These are phyloP conservation scores for Tardiomyces depauwii DNA, from an alignment of 1,139 yeast species.

Conservation along the genomic window DNA sequence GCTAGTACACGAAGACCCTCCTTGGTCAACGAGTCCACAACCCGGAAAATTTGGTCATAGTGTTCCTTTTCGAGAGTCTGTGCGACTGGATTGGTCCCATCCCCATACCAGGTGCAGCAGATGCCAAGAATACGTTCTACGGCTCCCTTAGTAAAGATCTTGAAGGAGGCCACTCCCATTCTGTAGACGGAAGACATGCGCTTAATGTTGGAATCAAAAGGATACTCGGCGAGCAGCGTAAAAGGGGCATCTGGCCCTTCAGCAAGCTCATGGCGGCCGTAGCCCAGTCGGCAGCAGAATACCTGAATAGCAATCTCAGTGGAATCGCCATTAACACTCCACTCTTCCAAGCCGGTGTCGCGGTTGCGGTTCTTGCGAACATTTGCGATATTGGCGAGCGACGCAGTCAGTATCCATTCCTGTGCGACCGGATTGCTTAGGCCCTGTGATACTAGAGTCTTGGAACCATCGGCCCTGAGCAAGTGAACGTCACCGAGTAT, in stretches of 20 bases:
- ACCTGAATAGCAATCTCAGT: slow-evolving; percentile 79
- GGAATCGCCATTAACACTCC: slow-evolving; percentile 84
- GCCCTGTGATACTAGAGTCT: slow-evolving; percentile 7
- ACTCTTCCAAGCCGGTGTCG: slow-evolving; percentile 24
- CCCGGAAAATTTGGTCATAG: slow-evolving; percentile 44
- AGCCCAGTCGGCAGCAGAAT: slow-evolving; percentile 46
- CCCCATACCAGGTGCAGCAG: slow-evolving; percentile 46
- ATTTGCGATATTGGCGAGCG: slow-evolving; percentile 64
- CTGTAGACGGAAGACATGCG: slow-evolving; percentile 58
- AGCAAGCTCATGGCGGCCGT: slow-evolving; percentile 25
- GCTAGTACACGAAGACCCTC: slow-evolving; percentile 79
- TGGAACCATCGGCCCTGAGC: not conserved
- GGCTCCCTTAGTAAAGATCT: slow-evolving; percentile 63
- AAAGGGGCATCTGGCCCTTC: slow-evolving; percentile 9
- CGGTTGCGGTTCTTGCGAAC: slow-evolving; percentile 30
- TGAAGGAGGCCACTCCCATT: slow-evolving; percentile 25
- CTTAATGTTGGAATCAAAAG: slow-evolving; percentile 69
- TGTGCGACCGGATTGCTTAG: slow-evolving; percentile 21
- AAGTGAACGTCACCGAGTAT: slow-evolving; percentile 42
- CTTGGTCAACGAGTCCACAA: slow-evolving; percentile 62
- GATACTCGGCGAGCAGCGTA: slow-evolving; percentile 46
- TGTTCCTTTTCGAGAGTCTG: slow-evolving; percentile 1
- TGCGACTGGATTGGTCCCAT: slow-evolving; percentile 8
- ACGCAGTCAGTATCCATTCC: slow-evolving; percentile 48
- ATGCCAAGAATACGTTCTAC: slow-evolving; percentile 57